phyloP scores from a whole-genome alignment of 768 basidiomycete genomes.

The Tremella yokohamensis region DNA sequence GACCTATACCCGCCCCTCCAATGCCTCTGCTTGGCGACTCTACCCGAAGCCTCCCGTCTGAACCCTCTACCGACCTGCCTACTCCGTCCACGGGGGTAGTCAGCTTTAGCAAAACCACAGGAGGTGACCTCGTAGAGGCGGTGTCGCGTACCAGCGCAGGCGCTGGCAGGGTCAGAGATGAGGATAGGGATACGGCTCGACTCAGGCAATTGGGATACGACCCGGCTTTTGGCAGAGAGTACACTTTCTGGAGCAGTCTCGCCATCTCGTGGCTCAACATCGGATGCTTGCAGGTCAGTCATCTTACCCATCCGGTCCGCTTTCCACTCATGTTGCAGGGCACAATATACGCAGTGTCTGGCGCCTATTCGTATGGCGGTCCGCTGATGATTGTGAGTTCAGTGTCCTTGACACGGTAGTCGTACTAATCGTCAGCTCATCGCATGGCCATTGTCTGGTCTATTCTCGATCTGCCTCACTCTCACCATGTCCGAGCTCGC shows the following conservation, averaged over 20 bases:
- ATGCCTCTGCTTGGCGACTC: not conserved
- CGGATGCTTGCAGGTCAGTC: conserved; percentile 36
- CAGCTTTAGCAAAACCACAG: not conserved
- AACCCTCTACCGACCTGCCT: not conserved
- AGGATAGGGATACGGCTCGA: conserved; percentile 33
- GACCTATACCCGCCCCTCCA: conserved; percentile 33
- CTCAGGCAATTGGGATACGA: conserved; percentile 48
- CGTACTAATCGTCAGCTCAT: conserved; percentile 27
- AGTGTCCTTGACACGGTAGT: not conserved
- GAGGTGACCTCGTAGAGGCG: conserved; percentile 3
- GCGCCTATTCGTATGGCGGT: conserved; percentile 48
- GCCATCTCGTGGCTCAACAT: conserved; percentile 45
- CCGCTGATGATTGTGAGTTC: conserved; percentile 46
- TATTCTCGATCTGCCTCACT: conserved; percentile 39
- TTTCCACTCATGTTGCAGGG: conserved; percentile 24
- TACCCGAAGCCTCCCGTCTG: no score
- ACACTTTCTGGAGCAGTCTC: conserved; percentile 49
- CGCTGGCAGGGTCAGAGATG: conserved; percentile 10
- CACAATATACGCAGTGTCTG: conserved; percentile 43
- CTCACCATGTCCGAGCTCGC: conserved; percentile 45
- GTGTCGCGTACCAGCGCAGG: not conserved
- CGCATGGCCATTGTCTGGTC: conserved; percentile 46
- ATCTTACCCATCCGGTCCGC: not conserved
- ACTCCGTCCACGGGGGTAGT: conserved; percentile 1
- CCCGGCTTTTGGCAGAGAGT: conserved; percentile 47